Evolutionary conservation across 441 rosid species (phyloP).

Genomic region (Erodium trifolium): DNA sequence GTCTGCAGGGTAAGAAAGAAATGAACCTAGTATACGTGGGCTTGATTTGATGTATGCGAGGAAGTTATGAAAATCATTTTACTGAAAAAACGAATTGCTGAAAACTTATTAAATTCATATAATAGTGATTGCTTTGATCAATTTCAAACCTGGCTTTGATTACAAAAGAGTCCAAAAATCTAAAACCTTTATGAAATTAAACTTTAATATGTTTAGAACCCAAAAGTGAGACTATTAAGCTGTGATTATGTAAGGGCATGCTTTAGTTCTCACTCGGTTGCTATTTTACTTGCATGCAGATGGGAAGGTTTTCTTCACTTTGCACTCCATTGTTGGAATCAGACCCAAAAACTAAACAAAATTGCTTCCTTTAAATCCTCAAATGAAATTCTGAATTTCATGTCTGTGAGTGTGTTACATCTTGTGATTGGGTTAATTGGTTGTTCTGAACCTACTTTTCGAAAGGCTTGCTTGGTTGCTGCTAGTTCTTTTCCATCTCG

Average conservation of each 20-base stretch:
- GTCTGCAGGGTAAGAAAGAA: neutral
- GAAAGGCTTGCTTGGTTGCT: conserved; percentile 7
- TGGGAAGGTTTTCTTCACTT: conserved; percentile 7
- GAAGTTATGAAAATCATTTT: neutral
- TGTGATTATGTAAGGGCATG: neutral
- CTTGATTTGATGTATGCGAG: neutral
- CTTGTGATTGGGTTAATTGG: conserved; percentile 10
- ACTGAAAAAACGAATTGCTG: neutral
- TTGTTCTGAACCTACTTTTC: conserved; percentile 5
- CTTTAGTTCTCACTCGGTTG: neutral
- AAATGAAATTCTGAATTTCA: neutral
- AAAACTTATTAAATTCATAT: neutral
- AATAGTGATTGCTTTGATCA: neutral
- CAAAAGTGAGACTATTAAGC: neutral
- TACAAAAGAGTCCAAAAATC: neutral
- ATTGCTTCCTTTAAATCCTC: neutral
- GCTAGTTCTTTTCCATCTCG: neutral
- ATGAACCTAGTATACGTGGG: neutral
- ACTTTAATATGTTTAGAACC: neutral
- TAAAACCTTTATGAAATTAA: neutral
- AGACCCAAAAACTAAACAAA: neutral
- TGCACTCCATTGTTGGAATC: conserved; percentile 7
- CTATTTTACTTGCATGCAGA: neutral
- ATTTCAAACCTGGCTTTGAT: neutral
- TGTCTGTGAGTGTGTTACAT: conserved; percentile 6